Conservation (phyloP, 495 filamentous ascomycete genomes). For the Endocarpon pusillum region DNA sequence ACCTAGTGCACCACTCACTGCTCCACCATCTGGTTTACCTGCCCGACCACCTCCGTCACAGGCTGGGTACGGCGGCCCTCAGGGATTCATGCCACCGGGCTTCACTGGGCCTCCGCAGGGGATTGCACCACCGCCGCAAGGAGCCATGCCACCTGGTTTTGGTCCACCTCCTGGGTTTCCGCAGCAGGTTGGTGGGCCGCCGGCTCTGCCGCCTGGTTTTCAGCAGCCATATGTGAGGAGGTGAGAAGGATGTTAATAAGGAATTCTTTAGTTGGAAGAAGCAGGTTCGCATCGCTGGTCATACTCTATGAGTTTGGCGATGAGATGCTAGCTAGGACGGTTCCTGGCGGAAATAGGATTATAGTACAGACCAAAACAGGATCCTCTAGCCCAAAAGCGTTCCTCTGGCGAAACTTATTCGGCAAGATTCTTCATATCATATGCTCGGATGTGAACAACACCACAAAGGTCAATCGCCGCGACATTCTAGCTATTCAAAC, state of each 20-base stretch:
- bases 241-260: slow-evolving; percentile 20
- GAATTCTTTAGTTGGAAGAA: too few relatives aligned
- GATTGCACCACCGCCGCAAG: slow-evolving; percentile 20
- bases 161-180: slow-evolving; percentile 35
- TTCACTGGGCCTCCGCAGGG: slow-evolving; percentile 31
- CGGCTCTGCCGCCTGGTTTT: slow-evolving; percentile 31
- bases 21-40: slow-evolving; percentile 61
- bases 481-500: too few relatives aligned
- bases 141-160: slow-evolving; percentile 37
- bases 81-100: slow-evolving; percentile 43
- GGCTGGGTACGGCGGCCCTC: slow-evolving; percentile 59
- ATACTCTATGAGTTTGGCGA: too few relatives aligned
- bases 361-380: too few relatives aligned
- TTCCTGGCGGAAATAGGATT: too few relatives aligned
- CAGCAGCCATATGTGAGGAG: slow-evolving; percentile 30
- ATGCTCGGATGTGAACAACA: too few relatives aligned
- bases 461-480: too few relatives aligned
- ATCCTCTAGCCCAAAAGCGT: too few relatives aligned
- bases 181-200: slow-evolving; percentile 18
- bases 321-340: too few relatives aligned
- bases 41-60: slow-evolving; percentile 66
- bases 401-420: too few relatives aligned
- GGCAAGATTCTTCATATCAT: too few relatives aligned
- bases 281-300: too few relatives aligned
- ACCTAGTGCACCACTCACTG: slow-evolving; percentile 30